A percentile compares a stretch with the other conserved stretches of the same genome.
Evolutionary conservation across 2,329 filamentous ascomycete species (phyloP).

Genomic region (Ophiostoma ips): DNA sequence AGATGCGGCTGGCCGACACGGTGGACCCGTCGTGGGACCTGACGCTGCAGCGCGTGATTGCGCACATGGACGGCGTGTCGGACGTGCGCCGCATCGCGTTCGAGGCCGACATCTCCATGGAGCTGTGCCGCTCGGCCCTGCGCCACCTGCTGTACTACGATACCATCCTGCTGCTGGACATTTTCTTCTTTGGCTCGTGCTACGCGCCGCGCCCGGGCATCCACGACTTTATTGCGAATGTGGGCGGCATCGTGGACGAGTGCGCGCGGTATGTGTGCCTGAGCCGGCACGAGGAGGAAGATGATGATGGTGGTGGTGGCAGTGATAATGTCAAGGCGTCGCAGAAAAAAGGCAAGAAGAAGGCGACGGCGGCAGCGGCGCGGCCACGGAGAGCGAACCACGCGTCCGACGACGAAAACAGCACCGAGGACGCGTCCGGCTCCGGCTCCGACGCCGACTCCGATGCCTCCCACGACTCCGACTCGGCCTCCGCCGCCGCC

Average conservation of each 20-base stretch:
- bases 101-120: conserved; percentile 72
- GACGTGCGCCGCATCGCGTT: conserved; percentile 78
- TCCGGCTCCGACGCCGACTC: neutral
- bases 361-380: neutral
- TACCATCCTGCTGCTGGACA: conserved; percentile 77
- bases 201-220: conserved; percentile 75
- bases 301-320: neutral
- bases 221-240: conserved; percentile 63
- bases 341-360: neutral
- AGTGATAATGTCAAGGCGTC: neutral
- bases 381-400: neutral
- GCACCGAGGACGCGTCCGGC: neutral
- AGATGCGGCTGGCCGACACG: conserved; percentile 49
- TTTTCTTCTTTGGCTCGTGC: conserved; percentile 86
- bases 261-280: conserved; percentile 68
- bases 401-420: neutral
- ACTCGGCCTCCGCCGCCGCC: neutral
- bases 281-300: neutral
- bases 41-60: conserved; percentile 65
- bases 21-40: conserved; percentile 60
- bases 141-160: conserved; percentile 89
- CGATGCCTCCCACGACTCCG: neutral
- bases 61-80: conserved; percentile 80
- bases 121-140: conserved; percentile 73
- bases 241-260: conserved; percentile 65